A percentile compares a stretch with the other conserved stretches of the same genome.
phyloP scores from a whole-genome alignment of 768 basidiomycete species.

The Wakefieldia striispora region DNA sequence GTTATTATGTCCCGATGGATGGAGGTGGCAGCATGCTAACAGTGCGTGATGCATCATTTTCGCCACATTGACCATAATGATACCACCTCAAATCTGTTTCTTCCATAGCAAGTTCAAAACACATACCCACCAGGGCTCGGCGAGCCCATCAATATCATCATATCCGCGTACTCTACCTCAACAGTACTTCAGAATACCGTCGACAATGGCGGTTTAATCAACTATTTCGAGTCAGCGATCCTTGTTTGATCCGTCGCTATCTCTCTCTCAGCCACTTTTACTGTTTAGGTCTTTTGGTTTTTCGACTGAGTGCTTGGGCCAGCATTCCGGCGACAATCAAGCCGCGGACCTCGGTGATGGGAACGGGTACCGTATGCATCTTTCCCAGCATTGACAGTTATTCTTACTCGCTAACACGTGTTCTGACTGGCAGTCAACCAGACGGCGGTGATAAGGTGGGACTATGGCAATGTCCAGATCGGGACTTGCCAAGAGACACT shows the following conservation, averaged over 20 bases:
- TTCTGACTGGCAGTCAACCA: conserved; percentile 60
- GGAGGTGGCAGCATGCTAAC: conserved; percentile 70
- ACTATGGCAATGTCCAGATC: conserved; percentile 77
- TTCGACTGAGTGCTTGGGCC: conserved; percentile 80
- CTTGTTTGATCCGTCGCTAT: not conserved
- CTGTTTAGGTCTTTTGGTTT: conserved; percentile 60
- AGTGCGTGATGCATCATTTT: conserved; percentile 40
- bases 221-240: conserved; percentile 71
- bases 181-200: conserved; percentile 61
- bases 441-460: conserved; percentile 79
- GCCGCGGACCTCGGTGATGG: conserved; percentile 83
- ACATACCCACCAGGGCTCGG: conserved; percentile 75
- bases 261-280: not conserved
- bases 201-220: conserved; percentile 69
- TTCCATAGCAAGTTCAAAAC: conserved; percentile 44
- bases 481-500: conserved; percentile 87
- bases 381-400: conserved; percentile 3
- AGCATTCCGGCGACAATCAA: conserved; percentile 69
- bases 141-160: conserved; percentile 83
- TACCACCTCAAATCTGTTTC: not conserved
- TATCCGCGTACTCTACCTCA: conserved; percentile 73
- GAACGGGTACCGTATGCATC: conserved; percentile 57
- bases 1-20: conserved; percentile 57
- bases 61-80: not conserved
- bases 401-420: not conserved